A percentile compares a stretch with the other conserved stretches of the same genome.
These are phyloP conservation scores for Diaporthe capsici DNA, from an alignment of 2,329 filamentous ascomycete genomes.

Conservation along the genomic window DNA sequence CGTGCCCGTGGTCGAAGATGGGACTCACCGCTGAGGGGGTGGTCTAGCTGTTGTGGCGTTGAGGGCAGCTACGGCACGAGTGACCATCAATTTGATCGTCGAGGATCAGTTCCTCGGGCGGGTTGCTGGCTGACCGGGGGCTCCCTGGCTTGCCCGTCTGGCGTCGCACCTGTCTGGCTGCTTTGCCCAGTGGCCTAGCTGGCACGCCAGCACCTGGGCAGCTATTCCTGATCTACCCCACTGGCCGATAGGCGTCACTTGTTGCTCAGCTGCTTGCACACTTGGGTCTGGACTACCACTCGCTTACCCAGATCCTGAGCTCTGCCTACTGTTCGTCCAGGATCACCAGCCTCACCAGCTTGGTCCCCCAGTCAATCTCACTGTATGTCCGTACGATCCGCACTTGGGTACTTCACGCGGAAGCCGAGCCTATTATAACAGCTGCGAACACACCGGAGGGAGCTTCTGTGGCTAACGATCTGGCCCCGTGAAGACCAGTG, in stretches of 20 bases:
- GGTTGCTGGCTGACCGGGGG: slow-evolving; percentile 23
- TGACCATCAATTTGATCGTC: slow-evolving; percentile 18
- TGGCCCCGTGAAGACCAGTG: slow-evolving; percentile 16
- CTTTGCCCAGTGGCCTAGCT: background rate
- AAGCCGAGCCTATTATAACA: background rate
- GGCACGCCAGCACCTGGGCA: background rate
- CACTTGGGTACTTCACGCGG: background rate
- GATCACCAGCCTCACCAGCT: slow-evolving; percentile 21
- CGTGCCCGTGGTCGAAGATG: slow-evolving; percentile 25
- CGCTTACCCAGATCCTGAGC: slow-evolving; percentile 32
- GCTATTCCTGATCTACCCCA: slow-evolving; percentile 30
- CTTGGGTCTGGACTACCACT: slow-evolving; percentile 17
- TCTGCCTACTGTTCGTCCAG: background rate
- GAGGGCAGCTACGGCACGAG: slow-evolving; percentile 17
- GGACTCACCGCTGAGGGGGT: slow-evolving; percentile 32
- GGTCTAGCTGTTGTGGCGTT: slow-evolving; percentile 31
- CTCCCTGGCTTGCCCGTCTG: slow-evolving; percentile 21
- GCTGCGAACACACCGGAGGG: background rate
- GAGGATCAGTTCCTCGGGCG: slow-evolving; percentile 28
- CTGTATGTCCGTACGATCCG: slow-evolving; percentile 5
- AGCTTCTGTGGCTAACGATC: slow-evolving; percentile 1
- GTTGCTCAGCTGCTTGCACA: slow-evolving; percentile 23
- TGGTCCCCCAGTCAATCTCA: slow-evolving; percentile 11
- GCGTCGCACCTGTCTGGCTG: background rate
- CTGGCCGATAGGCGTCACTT: slow-evolving; percentile 27